Evolutionary conservation across 441 rosid genomes (phyloP).

Genomic region (Erodium chrysanthum): DNA sequence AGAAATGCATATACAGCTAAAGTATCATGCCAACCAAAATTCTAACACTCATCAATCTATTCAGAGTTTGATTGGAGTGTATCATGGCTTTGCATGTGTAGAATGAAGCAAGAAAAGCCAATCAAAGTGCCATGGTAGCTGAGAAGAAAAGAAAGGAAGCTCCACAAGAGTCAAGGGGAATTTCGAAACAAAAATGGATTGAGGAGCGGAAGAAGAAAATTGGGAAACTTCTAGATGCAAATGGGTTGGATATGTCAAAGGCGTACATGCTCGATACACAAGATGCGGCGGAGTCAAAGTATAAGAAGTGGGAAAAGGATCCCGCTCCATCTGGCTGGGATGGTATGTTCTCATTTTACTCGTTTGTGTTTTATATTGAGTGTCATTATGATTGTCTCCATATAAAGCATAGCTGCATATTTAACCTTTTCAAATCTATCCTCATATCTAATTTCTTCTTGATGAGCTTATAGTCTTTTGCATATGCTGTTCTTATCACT

Average conservation of each 20-base stretch:
- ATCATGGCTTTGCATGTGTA: conserved; percentile 18
- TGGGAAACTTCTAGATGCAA: conserved; percentile 81
- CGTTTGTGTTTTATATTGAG: no score
- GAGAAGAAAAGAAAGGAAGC: conserved; percentile 91
- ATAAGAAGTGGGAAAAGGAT: conserved; percentile 93
- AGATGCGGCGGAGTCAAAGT: conserved; percentile 75
- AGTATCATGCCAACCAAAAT: no score
- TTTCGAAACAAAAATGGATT: conserved; percentile 90
- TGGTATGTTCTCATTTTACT: conserved; percentile 34
- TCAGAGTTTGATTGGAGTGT: background rate
- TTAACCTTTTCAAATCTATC: background rate
- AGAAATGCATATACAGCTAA: no score
- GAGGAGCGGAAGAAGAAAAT: conserved; percentile 80
- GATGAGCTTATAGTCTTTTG: background rate
- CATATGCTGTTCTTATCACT: background rate
- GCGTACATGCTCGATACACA: conserved; percentile 86
- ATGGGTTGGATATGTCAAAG: conserved; percentile 71
- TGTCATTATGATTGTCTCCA: no score
- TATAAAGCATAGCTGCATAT: no score
- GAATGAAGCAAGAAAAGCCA: conserved; percentile 85
- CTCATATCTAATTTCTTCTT: background rate
- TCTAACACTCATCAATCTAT: background rate
- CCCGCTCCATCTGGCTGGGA: conserved; percentile 95
- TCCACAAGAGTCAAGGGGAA: conserved; percentile 64
- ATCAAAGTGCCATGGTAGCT: conserved; percentile 73